Conservation (phyloP, 805 yeast species). For the Starmerella geochares region DNA sequence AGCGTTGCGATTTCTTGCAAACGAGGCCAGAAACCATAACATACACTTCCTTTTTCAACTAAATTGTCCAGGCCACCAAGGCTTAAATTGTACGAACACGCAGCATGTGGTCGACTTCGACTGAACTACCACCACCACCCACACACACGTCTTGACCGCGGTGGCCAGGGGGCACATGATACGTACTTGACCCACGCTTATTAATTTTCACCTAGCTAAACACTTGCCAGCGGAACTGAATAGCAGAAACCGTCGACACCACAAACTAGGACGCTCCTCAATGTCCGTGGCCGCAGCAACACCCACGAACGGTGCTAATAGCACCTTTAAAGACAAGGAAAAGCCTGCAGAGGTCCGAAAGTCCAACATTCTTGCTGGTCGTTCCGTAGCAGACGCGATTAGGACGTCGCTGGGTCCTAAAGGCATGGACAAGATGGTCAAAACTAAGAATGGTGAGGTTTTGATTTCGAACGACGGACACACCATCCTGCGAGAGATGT, state of each 20-base stretch:
- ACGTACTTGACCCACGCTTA: too few relatives aligned
- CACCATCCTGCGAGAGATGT: slow-evolving; percentile 94
- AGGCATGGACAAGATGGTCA: slow-evolving; percentile 98
- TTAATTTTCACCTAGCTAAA: not conserved
- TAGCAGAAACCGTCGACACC: not conserved
- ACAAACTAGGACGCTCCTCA: not conserved
- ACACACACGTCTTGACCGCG: not conserved
- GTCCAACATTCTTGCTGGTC: slow-evolving; percentile 80
- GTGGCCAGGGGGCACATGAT: not conserved
- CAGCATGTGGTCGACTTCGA: too few relatives aligned
- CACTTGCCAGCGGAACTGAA: not conserved
- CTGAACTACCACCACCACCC: not conserved
- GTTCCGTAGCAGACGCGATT: slow-evolving; percentile 91
- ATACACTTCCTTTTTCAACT: too few relatives aligned
- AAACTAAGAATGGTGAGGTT: slow-evolving; percentile 83
- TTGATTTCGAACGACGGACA: slow-evolving; percentile 97
- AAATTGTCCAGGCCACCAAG: too few relatives aligned
- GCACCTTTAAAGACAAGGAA: slow-evolving; percentile 84
- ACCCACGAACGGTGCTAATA: slow-evolving; percentile 38
- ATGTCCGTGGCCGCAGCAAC: slow-evolving; percentile 9
- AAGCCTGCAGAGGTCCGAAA: slow-evolving; percentile 91
- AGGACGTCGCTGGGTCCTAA: slow-evolving; percentile 95
- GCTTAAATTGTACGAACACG: too few relatives aligned
- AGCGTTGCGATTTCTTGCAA: too few relatives aligned
- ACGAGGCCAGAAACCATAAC: too few relatives aligned